Base-by-base conservation (phyloP, 2,329 filamentous ascomycete genomes). In the Niveomyces coronatus region DNA sequence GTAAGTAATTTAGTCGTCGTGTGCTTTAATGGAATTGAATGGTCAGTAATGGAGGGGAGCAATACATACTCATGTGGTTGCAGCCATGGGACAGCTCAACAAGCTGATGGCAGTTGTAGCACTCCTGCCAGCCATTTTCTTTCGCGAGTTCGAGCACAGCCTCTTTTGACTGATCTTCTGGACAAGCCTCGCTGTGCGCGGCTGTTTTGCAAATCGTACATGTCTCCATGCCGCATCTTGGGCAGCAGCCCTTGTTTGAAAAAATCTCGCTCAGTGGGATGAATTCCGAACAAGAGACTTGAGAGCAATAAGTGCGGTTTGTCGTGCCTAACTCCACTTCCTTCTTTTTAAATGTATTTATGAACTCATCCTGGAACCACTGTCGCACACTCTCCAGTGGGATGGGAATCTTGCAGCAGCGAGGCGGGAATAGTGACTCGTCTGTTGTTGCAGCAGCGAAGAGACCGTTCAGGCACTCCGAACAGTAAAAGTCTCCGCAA, bases 31-130 rank as follows among this genome's bases (percentile, higher is more conserved):
- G n/a, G n/a, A n/a, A n/a, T n/a, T n/a, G n/a, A n/a, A n/a, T n/a
- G n/a, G n/a, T n/a, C n/a, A n/a, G n/a, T n/a, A n/a, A n/a, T n/a
- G n/a, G n/a, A n/a, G n/a, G n/a, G n/a, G n/a, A n/a, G n/a, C n/a
- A n/a, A n/a, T n/a, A 64, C 66, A 49, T 45, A 75, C 71, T 69
- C 5, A 76, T 75, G 37, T 76, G 72, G 35, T 68, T 59, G 39
- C 72, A 76, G 2, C 73, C 72, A 1, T 30, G 18, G 0, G 49
- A 28, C 0, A 72, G 51, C 49, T 73, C 69, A 1, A 77, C 57
- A n/a, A 76, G 28, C 0, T 53, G 40, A 2, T 43, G 45, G 43
- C 73, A 77, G 0, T 43, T 11, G 20, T 7, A 35, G 39, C 72
- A 77, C 3, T 63, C 56, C 47, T 69, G 63, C 72, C 71, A 77